phyloP scores from a whole-genome alignment of 768 basidiomycete species.

The Omphalotus guepiniiformis region DNA sequence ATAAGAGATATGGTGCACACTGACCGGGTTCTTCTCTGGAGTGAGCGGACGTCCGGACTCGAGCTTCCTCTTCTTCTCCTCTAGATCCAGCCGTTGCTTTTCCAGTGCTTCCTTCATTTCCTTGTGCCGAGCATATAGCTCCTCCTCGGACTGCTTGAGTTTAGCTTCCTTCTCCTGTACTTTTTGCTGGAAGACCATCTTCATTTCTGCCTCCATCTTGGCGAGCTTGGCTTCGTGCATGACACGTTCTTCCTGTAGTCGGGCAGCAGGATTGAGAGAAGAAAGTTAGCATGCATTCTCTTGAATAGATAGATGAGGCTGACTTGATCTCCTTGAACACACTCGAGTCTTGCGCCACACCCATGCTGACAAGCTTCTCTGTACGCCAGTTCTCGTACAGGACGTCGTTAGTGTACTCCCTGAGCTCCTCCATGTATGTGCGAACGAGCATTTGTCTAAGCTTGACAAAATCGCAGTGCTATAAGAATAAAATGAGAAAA shows the following conservation, averaged over 20 bases:
- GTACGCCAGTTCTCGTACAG: constrained; percentile 99
- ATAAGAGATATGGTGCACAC: constrained; percentile 27
- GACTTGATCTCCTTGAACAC: constrained; percentile 99
- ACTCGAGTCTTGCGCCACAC: constrained; percentile 93
- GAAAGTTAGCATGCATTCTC: constrained; percentile 14
- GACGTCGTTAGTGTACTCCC: constrained; percentile 94
- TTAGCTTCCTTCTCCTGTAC: constrained; percentile 99
- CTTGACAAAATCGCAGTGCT: constrained; percentile 98
- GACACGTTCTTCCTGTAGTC: constrained; percentile 93
- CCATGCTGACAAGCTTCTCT: constrained; percentile 95
- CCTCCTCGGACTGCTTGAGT: constrained; percentile 98
- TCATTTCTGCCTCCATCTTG: constrained; percentile 99
- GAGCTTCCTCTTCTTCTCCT: constrained; percentile 97
- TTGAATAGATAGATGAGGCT: constrained; percentile 25
- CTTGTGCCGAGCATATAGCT: constrained; percentile 96
- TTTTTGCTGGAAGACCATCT: constrained; percentile 99
- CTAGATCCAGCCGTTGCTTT: constrained; percentile 91
- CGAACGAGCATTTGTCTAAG: constrained; percentile 98
- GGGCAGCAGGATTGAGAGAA: constrained; percentile 77
- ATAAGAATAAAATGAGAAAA: no score
- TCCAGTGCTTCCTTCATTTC: constrained; percentile 99
- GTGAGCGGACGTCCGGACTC: constrained; percentile 94
- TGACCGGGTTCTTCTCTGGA: constrained; percentile 85
- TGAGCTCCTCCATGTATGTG: constrained; percentile 98
- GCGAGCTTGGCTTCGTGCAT: constrained; percentile 96